phyloP scores from a whole-genome alignment of 768 basidiomycete species.

The Tylopilus sp. region DNA sequence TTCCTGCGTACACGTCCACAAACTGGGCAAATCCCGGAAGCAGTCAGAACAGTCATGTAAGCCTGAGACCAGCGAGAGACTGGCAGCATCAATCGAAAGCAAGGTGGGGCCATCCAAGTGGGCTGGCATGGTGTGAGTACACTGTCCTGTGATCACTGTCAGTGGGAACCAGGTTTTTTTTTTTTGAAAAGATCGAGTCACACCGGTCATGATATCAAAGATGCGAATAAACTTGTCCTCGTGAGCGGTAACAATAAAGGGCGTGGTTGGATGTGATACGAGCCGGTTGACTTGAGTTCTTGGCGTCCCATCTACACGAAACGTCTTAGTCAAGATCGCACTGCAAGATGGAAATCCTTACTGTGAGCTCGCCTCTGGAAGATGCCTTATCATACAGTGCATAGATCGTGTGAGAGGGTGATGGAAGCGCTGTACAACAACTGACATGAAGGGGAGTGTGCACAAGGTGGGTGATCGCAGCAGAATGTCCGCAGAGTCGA shows the following conservation, averaged over 20 bases:
- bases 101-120: conserved; percentile 93
- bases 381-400: conserved; percentile 83
- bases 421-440: conserved; percentile 85
- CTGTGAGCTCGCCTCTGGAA: conserved; percentile 71
- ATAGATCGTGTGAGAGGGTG: conserved; percentile 79
- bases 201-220: conserved; percentile 81
- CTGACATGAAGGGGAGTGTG: conserved; percentile 72
- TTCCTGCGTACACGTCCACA: conserved; percentile 83
- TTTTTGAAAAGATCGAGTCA: conserved; percentile 23
- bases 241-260: conserved; percentile 83
- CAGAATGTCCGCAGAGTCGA: conserved; percentile 88
- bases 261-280: conserved; percentile 86
- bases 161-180: background rate
- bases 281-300: conserved; percentile 83
- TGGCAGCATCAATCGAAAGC: conserved; percentile 81
- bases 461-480: conserved; percentile 82
- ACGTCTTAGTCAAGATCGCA: background rate
- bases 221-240: conserved; percentile 93
- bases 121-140: conserved; percentile 85
- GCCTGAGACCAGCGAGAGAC: conserved; percentile 83
- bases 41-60: conserved; percentile 93
- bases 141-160: conserved; percentile 54
- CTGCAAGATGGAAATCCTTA: conserved; percentile 26
- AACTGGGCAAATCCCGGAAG: conserved; percentile 88
- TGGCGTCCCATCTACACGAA: conserved; percentile 59